A percentile compares a stretch with the other conserved stretches of the same genome.
Conservation (phyloP, 768 basidiomycete genomes). For the Termitomyces sp. region DNA sequence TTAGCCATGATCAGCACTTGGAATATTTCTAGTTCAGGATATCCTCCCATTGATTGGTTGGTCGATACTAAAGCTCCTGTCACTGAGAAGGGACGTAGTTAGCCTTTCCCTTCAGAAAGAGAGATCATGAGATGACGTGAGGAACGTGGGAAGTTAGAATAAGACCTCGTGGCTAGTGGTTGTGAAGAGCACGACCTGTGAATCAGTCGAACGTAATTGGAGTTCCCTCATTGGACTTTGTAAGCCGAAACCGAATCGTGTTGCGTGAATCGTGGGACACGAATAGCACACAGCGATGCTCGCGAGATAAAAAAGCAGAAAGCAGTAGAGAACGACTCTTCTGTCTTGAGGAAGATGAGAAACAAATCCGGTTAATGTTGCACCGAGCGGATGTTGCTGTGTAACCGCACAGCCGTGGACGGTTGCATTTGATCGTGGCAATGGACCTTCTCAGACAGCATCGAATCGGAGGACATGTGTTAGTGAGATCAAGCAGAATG, state of each 20-base stretch:
- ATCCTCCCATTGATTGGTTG: background rate
- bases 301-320: background rate
- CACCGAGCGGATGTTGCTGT: background rate
- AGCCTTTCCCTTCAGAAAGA: background rate
- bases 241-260: no score
- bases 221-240: background rate
- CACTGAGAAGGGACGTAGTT: no score
- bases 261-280: background rate
- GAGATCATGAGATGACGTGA: background rate
- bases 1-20: background rate
- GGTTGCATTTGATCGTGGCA: background rate
- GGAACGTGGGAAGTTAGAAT: background rate
- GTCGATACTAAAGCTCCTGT: background rate
- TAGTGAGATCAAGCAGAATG: background rate
- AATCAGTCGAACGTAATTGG: background rate
- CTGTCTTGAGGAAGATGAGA: background rate
- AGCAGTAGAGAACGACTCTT: background rate
- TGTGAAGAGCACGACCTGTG: background rate
- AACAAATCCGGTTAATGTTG: background rate
- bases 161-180: background rate
- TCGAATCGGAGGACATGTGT: background rate
- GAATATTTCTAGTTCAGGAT: no score
- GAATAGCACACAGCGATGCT: background rate
- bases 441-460: background rate
- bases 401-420: background rate